Percentiles rank a stretch among this genome's conserved stretches.
phyloP scores from a whole-genome alignment of 768 basidiomycete genomes.

The Gyrodon lividus region DNA sequence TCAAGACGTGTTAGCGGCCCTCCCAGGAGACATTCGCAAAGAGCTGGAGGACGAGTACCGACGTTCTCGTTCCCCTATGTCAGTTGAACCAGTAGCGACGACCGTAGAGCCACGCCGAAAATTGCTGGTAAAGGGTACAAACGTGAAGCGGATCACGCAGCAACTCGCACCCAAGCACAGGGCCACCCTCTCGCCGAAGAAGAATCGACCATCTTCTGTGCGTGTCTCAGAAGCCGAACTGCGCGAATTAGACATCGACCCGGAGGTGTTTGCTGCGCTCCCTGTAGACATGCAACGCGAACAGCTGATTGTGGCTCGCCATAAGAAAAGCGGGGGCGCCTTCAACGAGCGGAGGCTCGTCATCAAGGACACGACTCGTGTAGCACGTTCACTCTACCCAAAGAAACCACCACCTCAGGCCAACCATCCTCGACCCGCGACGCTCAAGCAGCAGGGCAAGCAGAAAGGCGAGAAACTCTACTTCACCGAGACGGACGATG shows the following conservation, averaged over 20 bases:
- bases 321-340: conserved; percentile 42
- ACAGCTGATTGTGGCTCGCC: conserved; percentile 60
- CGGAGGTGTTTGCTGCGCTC: conserved; percentile 62
- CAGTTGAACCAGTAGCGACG: conserved; percentile 8
- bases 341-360: conserved; percentile 43
- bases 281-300: conserved; percentile 72
- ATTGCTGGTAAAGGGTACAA: conserved; percentile 34
- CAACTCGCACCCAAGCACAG: conserved; percentile 61
- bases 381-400: conserved; percentile 36
- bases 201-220: conserved; percentile 36
- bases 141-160: conserved; percentile 58
- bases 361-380: conserved; percentile 41
- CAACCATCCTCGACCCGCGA: conserved; percentile 45
- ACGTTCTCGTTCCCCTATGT: conserved; percentile 53
- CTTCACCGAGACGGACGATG: conserved; percentile 66
- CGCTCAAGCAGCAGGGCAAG: conserved; percentile 55
- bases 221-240: conserved; percentile 59
- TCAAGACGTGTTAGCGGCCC: conserved; percentile 62
- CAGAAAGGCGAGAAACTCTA: conserved; percentile 51
- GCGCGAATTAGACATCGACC: conserved; percentile 66
- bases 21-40: conserved; percentile 65
- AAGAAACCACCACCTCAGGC: conserved; percentile 59
- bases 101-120: conserved; percentile 21
- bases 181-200: conserved; percentile 37
- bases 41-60: conserved; percentile 69